Evolutionary conservation across 1,284 basidiomycete species (phyloP), one percentile per base, ranked within the genome.

Genomic region (Malassezia yamatoensis): DNA sequence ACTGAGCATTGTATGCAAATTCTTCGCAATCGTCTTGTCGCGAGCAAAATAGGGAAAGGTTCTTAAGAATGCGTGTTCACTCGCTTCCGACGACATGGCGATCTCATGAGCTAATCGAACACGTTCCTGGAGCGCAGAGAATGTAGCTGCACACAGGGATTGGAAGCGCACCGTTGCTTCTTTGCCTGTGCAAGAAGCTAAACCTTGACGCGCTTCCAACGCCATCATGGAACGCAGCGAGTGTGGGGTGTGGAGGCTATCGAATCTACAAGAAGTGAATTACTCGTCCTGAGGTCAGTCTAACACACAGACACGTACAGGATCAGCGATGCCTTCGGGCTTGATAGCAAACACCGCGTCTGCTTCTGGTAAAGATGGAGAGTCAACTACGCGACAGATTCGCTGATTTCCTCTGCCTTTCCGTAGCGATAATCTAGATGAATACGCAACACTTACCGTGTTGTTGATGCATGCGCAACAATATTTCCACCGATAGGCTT

Each of bases 301-400:
- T 10, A 29, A 16, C n/a, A 3, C 12, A 13, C 2, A 36, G 41
- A 11, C 10, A 51, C 49, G 21, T 42, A 52, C 54, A 0, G 75
- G 74, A 49, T 78, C 77, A 16, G 65, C 62, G 47, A 78, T 77
- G 37, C 77, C 77, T 41, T 76, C 71, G 13, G 72, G 67, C 21
- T 68, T 72, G 76, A 99, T 98, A 32, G 90, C 87, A 75, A 96
- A 98, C 61, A 88, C 86, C 3, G 87, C 90, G 74, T 98, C 93
- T 57, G 88, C 89, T 76, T 99, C 94, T 6, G 94, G 94, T 40
- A 99, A 80, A 77, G 91, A 96, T 0, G 94, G 94, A 7, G 90
- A 96, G 78, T 98, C 94, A 61, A 94, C 93, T 62, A 98, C 93
- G 77, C 91, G 93, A 78, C 90, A 94, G 45, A 90, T 85, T 63